Evolutionary conservation across 2,329 filamentous ascomycete genomes (phyloP), one percentile per base, ranked within the genome.

Genomic region (Helminthosporium solani): DNA sequence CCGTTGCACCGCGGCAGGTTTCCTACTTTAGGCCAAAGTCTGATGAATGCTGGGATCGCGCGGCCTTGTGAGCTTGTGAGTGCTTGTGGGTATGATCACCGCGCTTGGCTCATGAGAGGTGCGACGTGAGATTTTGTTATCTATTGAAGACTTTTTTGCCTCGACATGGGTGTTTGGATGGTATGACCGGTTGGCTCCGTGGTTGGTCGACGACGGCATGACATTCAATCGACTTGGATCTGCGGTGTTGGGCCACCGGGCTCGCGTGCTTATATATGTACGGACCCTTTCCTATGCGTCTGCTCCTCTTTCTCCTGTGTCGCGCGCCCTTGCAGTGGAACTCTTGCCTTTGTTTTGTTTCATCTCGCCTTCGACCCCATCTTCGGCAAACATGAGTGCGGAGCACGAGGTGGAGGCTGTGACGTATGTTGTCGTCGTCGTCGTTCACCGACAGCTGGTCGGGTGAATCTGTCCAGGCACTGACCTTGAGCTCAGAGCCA

Each of bases 1-100:
- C 16, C n/a, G 5, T 18, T 18, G 3, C 9, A 15, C 41, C 49
- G 53, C 36, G 20, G 41, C 57, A 58, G 54, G 50, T 16, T 21
- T 51, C 36, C 42, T 40, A 21, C 16, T 41, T 54, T 3, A 15
- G 49, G 54, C 41, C 58, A 53, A 42, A 12, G 33, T 7, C 25
- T 16, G 18, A 3, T 16, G 27, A 56, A 61, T 60, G 57, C 61
- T 65, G 64, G 64, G 60, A 65, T 65, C 58, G 60, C 52, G 31
- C 49, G 33, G 54, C 50, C 35, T 42, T 31, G 47, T 34, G 48
- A 57, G 58, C 58, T 62, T 61, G 54, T 54, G 44, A 41, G 39
- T 43, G 41, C 49, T 63, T 60, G 44, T 51, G 47, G 47, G 9
- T 7, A 27, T 12, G 25, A 27, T 12, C 7, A 12, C 7, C 12